A percentile compares a stretch with the other conserved stretches of the same genome.
These are phyloP conservation scores for Alternaria solani DNA, from an alignment of 2,329 filamentous ascomycete species.

Conservation along the genomic window DNA sequence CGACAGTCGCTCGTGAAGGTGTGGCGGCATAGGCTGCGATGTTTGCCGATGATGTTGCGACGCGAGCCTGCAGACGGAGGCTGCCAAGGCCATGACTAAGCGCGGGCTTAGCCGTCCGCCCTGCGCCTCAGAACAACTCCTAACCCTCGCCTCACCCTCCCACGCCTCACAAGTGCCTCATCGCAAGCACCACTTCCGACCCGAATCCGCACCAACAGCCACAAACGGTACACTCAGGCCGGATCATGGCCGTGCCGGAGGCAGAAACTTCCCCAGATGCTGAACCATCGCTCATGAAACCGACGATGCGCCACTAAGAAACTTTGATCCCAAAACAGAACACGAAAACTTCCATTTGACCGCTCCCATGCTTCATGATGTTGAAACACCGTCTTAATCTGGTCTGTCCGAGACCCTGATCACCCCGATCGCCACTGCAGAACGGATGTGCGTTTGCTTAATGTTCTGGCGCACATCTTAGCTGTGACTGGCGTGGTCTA, in stretches of 20 bases:
- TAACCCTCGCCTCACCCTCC: slow-evolving; percentile 6
- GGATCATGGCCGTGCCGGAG: slow-evolving; percentile 31
- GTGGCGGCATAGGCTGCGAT: neutral
- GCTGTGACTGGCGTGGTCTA: slow-evolving; percentile 1
- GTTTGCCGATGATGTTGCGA: neutral
- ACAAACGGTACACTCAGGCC: slow-evolving; percentile 23
- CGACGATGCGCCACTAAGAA: slow-evolving; percentile 40
- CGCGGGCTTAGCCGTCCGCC: neutral
- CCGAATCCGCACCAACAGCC: slow-evolving; percentile 16
- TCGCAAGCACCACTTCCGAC: slow-evolving; percentile 3
- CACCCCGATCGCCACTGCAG: neutral
- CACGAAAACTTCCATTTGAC: slow-evolving; percentile 32
- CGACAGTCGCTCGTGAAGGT: neutral
- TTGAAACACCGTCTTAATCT: slow-evolving; percentile 18
- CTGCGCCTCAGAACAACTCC: neutral
- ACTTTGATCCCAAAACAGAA: slow-evolving; percentile 25
- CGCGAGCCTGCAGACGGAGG: neutral
- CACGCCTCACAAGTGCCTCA: slow-evolving; percentile 1
- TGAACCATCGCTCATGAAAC: slow-evolving; percentile 40
- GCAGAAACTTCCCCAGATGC: slow-evolving; percentile 29
- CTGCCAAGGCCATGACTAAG: slow-evolving; percentile 16
- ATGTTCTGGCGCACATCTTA: slow-evolving; percentile 1
- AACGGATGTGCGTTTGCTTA: slow-evolving; percentile 7
- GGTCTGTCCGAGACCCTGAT: slow-evolving; percentile 8
- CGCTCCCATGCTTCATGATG: slow-evolving; percentile 26